Evolutionary conservation across 2,329 filamentous ascomycete species (phyloP), one percentile per base, ranked within the genome.

Genomic region (Talaromyces sp.): DNA sequence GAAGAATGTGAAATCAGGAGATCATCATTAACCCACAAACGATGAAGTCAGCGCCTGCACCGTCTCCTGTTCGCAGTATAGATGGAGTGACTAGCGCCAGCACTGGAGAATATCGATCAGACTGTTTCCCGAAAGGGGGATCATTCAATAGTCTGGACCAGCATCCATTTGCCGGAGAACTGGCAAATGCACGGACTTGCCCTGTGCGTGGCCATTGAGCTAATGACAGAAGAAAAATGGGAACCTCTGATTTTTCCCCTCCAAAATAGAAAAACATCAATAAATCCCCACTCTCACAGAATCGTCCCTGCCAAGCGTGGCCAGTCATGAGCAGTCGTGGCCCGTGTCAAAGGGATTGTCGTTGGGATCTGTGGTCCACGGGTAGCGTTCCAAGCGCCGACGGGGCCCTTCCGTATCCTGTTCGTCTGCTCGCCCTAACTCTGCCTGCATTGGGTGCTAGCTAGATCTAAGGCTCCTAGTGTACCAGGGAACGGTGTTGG

Each of bases 51-150:
- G 24, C 4, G 9, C 24, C 24, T 27, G 24, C 9, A 27, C 24
- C 24, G 4, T 27, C 24, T 27, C 24, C 24, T 27, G 24, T 27
- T 27, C 24, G 24, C 9, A 9, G 42, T 52, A 43, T 47, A 52
- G 44, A 51, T 27, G 9, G 9, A 5, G 9, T 51, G 40, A 33
- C 45, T 30, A 55, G 44, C 33, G 44, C 44, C n/a, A n/a, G n/a
- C n/a, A n/a, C n/a, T n/a, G n/a, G 52, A 32, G 48, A 40, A 44
- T 27, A 37, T 58, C 48, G 50, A 59, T 52, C 51, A 58, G 39
- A 36, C 49, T 42, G 17, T 47, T 51, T 19, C 53, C 53, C n/a
- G 39, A 50, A 43, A 42, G 30, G 14, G 39, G 39, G 32, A 37
- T 32, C 29, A n/a, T 17, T 29, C 40, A 30, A 24, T 46, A 27